Evolutionary conservation across 2,329 filamentous ascomycete genomes (phyloP).

Genomic region (Talaromyces piceae): DNA sequence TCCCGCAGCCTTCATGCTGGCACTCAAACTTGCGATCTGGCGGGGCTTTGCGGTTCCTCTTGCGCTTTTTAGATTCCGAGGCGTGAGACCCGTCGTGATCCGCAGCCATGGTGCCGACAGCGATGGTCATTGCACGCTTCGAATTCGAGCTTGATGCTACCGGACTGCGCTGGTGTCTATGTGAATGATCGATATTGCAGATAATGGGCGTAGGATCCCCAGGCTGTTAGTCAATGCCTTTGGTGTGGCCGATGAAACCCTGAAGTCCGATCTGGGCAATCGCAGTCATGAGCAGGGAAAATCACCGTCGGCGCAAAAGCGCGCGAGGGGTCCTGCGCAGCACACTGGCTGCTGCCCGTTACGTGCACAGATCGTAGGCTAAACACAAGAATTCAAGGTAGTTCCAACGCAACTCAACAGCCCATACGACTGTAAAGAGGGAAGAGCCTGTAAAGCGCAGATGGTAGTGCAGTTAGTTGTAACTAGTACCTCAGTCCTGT

Average conservation of each 20-base stretch:
- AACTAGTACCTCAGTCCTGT: not conserved
- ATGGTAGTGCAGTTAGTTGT: not conserved
- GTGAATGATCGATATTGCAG: not conserved
- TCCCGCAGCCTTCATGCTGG: conserved; percentile 78
- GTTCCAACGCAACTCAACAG: too few species aligned
- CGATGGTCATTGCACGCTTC: conserved; percentile 15
- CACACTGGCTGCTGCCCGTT: not conserved
- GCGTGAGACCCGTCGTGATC: conserved; percentile 13
- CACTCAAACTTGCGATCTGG: conserved; percentile 62
- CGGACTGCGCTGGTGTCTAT: not conserved
- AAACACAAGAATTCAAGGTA: not conserved
- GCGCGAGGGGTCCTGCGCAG: not conserved
- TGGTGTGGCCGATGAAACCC: conserved; percentile 6
- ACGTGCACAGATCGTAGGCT: not conserved
- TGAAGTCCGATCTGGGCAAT: conserved; percentile 4
- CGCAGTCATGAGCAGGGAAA: conserved; percentile 8
- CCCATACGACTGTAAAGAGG: not conserved
- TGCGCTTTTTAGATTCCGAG: conserved; percentile 32
- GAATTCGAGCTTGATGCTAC: not conserved
- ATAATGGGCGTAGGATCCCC: not conserved
- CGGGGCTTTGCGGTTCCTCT: conserved; percentile 38
- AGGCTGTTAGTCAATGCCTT: conserved; percentile 8
- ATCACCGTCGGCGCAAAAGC: not conserved
- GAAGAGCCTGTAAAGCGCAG: not conserved
- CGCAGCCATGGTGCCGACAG: conserved; percentile 16